phyloP scores from a whole-genome alignment of 352 stramenopile genomes.

The Phytophthora foliorum region DNA sequence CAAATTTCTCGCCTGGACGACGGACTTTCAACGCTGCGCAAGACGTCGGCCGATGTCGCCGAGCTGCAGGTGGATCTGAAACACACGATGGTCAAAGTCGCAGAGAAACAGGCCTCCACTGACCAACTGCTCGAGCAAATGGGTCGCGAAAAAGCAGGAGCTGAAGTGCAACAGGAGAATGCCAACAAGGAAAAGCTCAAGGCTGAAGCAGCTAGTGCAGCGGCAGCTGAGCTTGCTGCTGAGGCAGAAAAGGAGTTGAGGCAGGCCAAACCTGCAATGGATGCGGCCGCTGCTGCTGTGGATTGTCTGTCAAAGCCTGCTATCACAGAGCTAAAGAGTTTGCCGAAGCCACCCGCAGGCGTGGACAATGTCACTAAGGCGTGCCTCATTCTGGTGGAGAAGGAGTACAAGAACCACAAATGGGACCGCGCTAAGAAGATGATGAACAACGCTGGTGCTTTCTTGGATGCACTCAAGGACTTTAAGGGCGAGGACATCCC shows the following conservation, averaged over 20 bases:
- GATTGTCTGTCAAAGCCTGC: slow-evolving; percentile 97
- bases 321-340: slow-evolving; percentile 97
- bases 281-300: slow-evolving; percentile 95
- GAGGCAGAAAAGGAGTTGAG: slow-evolving; percentile 96
- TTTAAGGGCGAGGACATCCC: slow-evolving; percentile 97
- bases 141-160: slow-evolving; percentile 92
- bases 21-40: slow-evolving; percentile 96
- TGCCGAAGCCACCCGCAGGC: slow-evolving; percentile 95
- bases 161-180: slow-evolving; percentile 95
- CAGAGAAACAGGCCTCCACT: slow-evolving; percentile 96
- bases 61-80: slow-evolving; percentile 97
- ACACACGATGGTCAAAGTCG: slow-evolving; percentile 96
- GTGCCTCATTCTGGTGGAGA: slow-evolving; percentile 97
- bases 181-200: slow-evolving; percentile 95
- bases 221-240: slow-evolving; percentile 93
- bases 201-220: slow-evolving; percentile 92
- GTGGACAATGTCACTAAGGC: slow-evolving; percentile 97
- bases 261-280: slow-evolving; percentile 97
- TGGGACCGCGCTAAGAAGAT: slow-evolving; percentile 99
- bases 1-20: slow-evolving; percentile 98
- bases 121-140: slow-evolving; percentile 97
- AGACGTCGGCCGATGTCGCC: slow-evolving; percentile 96
- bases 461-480: slow-evolving; percentile 93
- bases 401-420: slow-evolving; percentile 99
- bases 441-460: slow-evolving; percentile 98